Percentiles rank a stretch among this genome's conserved stretches.
Conservation (phyloP, 1,139 yeast species). For the Yamadazyma conglobata region DNA sequence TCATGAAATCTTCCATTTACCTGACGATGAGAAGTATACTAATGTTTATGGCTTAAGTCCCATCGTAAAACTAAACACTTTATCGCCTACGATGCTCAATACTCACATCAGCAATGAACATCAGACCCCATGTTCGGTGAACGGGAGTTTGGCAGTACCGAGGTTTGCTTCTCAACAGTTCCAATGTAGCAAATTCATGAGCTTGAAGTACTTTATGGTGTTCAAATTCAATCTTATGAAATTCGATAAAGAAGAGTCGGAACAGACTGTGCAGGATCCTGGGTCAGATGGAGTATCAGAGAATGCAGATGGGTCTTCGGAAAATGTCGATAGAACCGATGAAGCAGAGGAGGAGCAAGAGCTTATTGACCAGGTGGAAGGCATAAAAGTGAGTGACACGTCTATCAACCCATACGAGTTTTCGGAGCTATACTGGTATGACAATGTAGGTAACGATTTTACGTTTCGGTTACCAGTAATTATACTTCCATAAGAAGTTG, state of each 20-base stretch:
- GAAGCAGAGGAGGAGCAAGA: neutral
- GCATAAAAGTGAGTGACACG: neutral
- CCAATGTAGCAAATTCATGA: constrained; percentile 35
- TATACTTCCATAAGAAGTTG: constrained; percentile 20
- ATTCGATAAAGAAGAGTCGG: constrained; percentile 17
- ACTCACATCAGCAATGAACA: constrained; percentile 9
- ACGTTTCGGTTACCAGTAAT: constrained; percentile 32
- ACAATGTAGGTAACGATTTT: constrained; percentile 32
- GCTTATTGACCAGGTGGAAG: neutral
- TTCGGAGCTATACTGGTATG: constrained; percentile 19
- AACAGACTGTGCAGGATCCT: too few species aligned
- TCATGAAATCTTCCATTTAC: constrained; percentile 33
- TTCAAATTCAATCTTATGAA: constrained; percentile 37
- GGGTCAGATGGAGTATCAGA: too few species aligned
- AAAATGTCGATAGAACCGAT: too few species aligned
- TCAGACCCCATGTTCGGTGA: constrained; percentile 15
- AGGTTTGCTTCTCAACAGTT: constrained; percentile 33
- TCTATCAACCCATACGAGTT: constrained; percentile 8
- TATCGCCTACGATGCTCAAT: constrained; percentile 29
- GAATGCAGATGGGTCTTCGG: too few species aligned
- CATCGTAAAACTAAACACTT: constrained; percentile 31
- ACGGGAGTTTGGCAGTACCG: constrained; percentile 34
- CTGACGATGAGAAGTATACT: constrained; percentile 15
- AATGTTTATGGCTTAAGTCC: constrained; percentile 40
- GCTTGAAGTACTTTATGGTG: constrained; percentile 35